Evolutionary conservation across 805 yeast genomes (phyloP).

Genomic region (Maudiozyma bulderi): DNA sequence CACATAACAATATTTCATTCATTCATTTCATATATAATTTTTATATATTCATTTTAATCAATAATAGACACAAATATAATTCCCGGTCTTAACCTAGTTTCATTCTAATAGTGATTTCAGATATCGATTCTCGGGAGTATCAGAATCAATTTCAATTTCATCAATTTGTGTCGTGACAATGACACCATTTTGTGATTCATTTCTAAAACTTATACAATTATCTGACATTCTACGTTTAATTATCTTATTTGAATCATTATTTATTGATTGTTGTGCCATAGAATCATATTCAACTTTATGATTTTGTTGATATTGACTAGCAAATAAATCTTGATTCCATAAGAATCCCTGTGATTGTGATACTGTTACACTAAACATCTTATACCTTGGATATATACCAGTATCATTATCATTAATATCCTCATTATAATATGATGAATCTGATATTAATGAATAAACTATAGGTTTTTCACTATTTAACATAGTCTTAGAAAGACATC

Average conservation of each 20-base stretch:
- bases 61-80: not conserved
- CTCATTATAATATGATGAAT: not conserved
- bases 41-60: not conserved
- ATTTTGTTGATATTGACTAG: slow-evolving; percentile 56
- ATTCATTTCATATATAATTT: not conserved
- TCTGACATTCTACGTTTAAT: not conserved
- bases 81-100: not conserved
- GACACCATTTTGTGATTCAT: slow-evolving; percentile 1
- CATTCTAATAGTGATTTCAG: not conserved
- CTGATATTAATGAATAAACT: not conserved
- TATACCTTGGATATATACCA: not conserved
- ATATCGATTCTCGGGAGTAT: not conserved
- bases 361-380: slow-evolving; percentile 12
- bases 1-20: too few species aligned
- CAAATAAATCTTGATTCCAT: slow-evolving; percentile 72
- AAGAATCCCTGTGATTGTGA: slow-evolving; percentile 62
- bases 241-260: slow-evolving; percentile 7
- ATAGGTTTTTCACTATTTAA: not conserved
- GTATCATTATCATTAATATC: not conserved
- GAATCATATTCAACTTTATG: slow-evolving; percentile 31
- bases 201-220: not conserved
- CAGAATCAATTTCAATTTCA: not conserved
- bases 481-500: not conserved
- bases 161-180: not conserved
- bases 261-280: slow-evolving; percentile 8